These are phyloP conservation scores for Trichoderma sp. DNA, from an alignment of 2,329 filamentous ascomycete genomes.

Conservation along the genomic window DNA sequence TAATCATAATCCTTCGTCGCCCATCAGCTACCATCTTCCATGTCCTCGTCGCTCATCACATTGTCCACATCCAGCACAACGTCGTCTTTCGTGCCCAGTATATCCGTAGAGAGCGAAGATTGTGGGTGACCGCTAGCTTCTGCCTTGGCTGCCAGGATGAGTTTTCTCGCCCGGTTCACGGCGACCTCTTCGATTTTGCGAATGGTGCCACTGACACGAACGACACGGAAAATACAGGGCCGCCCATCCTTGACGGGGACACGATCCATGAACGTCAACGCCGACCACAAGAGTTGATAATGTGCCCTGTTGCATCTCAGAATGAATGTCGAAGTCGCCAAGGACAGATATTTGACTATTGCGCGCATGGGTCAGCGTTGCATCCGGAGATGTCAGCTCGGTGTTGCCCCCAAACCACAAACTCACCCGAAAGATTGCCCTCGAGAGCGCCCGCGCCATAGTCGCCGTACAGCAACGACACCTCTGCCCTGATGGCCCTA, in stretches of 20 bases:
- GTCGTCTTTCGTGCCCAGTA: constrained; percentile 36
- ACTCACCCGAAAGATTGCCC: constrained; percentile 66
- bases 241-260: constrained; percentile 63
- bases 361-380: not conserved
- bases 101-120: constrained; percentile 28
- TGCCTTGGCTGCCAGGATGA: constrained; percentile 68
- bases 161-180: constrained; percentile 71
- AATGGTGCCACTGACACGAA: constrained; percentile 90
- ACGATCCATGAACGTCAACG: constrained; percentile 75
- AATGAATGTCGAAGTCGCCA: constrained; percentile 93
- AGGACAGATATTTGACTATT: constrained; percentile 86
- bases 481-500: constrained; percentile 68
- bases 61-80: constrained; percentile 47
- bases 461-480: constrained; percentile 79
- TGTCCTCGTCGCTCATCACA: constrained; percentile 46
- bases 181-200: constrained; percentile 89
- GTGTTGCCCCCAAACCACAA: not conserved
- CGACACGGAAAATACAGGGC: constrained; percentile 78
- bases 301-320: constrained; percentile 79
- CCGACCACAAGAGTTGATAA: constrained; percentile 87
- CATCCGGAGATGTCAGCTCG: not conserved
- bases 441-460: constrained; percentile 78
- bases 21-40: constrained; percentile 47
- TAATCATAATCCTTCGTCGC: constrained; percentile 41
- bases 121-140: constrained; percentile 29